phyloP scores from a whole-genome alignment of 2,329 filamentous ascomycete species.

The Monilinia fructicola region DNA sequence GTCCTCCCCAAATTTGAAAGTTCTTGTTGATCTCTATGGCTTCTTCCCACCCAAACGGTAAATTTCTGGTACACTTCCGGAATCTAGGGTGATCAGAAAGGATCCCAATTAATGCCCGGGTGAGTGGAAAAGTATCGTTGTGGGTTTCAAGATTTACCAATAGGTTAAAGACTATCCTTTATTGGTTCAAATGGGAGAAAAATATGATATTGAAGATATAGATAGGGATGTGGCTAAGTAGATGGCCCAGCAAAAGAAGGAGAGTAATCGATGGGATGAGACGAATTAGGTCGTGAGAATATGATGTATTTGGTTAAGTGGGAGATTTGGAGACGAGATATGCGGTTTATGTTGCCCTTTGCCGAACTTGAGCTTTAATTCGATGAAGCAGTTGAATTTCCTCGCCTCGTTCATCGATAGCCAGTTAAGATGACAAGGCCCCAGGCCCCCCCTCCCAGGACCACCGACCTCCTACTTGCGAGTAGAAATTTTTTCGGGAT shows the following conservation, averaged over 20 bases:
- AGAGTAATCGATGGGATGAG: slow-evolving; percentile 21
- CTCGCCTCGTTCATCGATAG: slow-evolving; percentile 20
- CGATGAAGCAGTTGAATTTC: slow-evolving; percentile 23
- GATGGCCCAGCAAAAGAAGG: slow-evolving; percentile 13
- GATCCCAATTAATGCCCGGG: slow-evolving; percentile 16
- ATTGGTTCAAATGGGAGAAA: background rate
- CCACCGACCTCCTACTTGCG: background rate
- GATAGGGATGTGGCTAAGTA: slow-evolving; percentile 14
- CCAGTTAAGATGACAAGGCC: slow-evolving; percentile 20
- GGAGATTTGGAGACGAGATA: slow-evolving; percentile 22
- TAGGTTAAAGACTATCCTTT: slow-evolving; percentile 1
- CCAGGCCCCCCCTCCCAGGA: slow-evolving; percentile 17
- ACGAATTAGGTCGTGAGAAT: slow-evolving; percentile 20
- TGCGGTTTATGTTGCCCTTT: slow-evolving; percentile 24
- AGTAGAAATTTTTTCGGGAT: slow-evolving; percentile 3
- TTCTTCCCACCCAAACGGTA: slow-evolving; percentile 10
- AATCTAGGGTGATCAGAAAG: slow-evolving; percentile 1
- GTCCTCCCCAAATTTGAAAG: slow-evolving; percentile 5
- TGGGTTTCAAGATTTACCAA: slow-evolving; percentile 20
- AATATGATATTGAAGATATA: slow-evolving; percentile 12
- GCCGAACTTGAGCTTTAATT: slow-evolving; percentile 24
- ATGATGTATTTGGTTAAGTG: slow-evolving; percentile 3
- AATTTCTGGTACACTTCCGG: slow-evolving; percentile 17
- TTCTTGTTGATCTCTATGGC: slow-evolving; percentile 6
- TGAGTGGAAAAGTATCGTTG: slow-evolving; percentile 3